These are phyloP conservation scores for Colletotrichum filicis DNA, from an alignment of 2,329 filamentous ascomycete genomes.

Conservation along the genomic window DNA sequence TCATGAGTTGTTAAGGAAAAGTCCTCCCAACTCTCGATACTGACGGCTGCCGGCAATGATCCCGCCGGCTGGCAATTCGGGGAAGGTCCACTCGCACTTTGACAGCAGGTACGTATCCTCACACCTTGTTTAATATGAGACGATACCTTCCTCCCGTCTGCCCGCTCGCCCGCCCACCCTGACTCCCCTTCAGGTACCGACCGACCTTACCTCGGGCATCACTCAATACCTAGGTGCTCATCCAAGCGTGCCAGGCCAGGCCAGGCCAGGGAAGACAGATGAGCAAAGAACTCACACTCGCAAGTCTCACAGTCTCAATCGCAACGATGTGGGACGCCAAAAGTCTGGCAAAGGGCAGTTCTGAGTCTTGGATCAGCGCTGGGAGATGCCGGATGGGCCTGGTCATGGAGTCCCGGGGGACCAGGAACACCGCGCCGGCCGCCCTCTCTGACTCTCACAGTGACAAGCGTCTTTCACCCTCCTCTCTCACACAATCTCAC, in stretches of 20 bases:
- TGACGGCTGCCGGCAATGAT: neutral
- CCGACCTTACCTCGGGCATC: neutral
- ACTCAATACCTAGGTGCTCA: neutral
- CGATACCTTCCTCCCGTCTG: neutral
- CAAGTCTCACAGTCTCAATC: too few species aligned
- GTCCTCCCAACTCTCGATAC: neutral
- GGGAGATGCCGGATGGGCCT: neutral
- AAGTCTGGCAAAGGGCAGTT: neutral
- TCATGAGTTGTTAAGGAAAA: too few species aligned
- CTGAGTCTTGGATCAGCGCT: neutral
- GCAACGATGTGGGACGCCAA: neutral
- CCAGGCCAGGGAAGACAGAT: neutral
- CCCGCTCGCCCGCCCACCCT: neutral
- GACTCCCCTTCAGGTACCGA: neutral
- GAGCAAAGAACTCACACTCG: neutral
- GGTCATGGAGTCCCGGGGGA: neutral
- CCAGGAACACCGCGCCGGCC: slow-evolving; percentile 2
- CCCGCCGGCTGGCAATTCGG: neutral
- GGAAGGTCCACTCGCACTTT: neutral
- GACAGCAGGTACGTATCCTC: neutral
- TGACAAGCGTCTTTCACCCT: too few species aligned
- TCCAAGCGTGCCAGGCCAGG: neutral
- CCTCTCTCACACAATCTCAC: too few species aligned
- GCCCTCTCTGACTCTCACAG: neutral
- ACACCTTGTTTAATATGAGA: neutral